Base-by-base conservation (phyloP, 2,329 filamentous ascomycete genomes). In the Geoglossum cookeanum region DNA sequence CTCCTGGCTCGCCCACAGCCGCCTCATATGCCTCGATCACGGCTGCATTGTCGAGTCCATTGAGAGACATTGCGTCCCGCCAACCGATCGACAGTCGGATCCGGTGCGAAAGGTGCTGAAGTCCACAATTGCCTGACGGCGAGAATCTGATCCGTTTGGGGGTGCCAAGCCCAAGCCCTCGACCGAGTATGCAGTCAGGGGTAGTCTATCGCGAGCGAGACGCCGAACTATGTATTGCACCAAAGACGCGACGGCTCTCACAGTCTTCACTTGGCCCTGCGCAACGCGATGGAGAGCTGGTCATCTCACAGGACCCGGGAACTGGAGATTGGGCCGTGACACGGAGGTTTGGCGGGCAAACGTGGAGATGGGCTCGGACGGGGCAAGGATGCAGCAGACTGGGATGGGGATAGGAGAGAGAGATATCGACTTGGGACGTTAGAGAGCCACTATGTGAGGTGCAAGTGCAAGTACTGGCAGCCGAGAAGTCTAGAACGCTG, bases 1-100 rank as follows among this genome's bases (percentile, higher is more conserved):
- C 90, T 74, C 89, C 90, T 59, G 87, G 81, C 71, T 97, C 92
- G 59, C 79, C 79, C 64, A 83, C 75, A 58, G 87, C 86, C 64
- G 80, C 75, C 67, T 90, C 85, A 72, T 94, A 84, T 65, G 90
- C 89, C 73, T 94, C 87, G 71, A 83, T 80, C 72, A 98, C 79
- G 67, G 81, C 79, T 64, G 78, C 74, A 73, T 81, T 79, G 74
- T 96, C 90, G 72, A 97, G 78, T 62, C 92, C 92, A 81, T 95
- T 95, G 71, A 97, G 78, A 76, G 91, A 96, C 91, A 97, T 97
- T 29, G 51, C 42, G 56, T 53, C 49, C 37, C 49, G 30, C 37
- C 32, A 11, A 22, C n/a, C 49, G 30, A 35, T 53, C 15, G 49
- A 37, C 49, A 15, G 35, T 53, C 49, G 37, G 15, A 37, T 33